Evolutionary conservation across 1,284 basidiomycete species (phyloP).

Genomic region (Schizophyllum commune): DNA sequence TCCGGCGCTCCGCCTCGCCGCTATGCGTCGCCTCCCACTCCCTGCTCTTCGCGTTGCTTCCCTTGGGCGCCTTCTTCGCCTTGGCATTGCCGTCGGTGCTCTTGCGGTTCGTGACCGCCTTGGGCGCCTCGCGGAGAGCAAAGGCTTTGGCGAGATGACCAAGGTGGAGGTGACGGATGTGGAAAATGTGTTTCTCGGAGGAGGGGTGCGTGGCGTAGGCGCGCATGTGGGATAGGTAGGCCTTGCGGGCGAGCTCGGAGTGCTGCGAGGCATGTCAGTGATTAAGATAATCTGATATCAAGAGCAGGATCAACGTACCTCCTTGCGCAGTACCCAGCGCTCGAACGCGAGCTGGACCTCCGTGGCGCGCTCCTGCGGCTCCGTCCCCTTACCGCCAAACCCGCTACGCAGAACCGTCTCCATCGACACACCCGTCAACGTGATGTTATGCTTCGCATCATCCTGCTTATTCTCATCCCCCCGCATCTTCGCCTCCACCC

Average conservation of each 20-base stretch:
- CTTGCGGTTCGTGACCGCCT: conserved; percentile 33
- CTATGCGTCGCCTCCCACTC: conserved; percentile 41
- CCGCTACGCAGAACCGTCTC: conserved; percentile 73
- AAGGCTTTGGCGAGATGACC: conserved; percentile 98
- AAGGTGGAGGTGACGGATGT: conserved; percentile 87
- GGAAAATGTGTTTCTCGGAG: conserved; percentile 93
- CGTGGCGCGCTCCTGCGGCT: conserved; percentile 89
- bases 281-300: conserved; percentile 2
- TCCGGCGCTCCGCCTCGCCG: conserved; percentile 69
- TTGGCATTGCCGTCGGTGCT: conserved; percentile 9
- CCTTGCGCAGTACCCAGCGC: conserved; percentile 78
- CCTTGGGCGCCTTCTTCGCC: conserved; percentile 11
- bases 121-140: conserved; percentile 90
- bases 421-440: conserved; percentile 53
- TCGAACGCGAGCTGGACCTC: conserved; percentile 95
- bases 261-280: conserved; percentile 42
- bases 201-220: conserved; percentile 97
- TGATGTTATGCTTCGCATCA: conserved; percentile 34
- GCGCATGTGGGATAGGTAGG: conserved; percentile 88
- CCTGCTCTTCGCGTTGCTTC: conserved; percentile 14
- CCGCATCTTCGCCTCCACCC: conserved; percentile 78
- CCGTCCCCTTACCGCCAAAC: conserved; percentile 76
- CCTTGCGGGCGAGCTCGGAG: conserved; percentile 70
- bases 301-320: conserved; percentile 39
- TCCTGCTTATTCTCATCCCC: conserved; percentile 28